A percentile compares a stretch with the other conserved stretches of the same genome.
Conservation (phyloP, 371 early-diverging fungal species). For the Mucor sp. region DNA sequence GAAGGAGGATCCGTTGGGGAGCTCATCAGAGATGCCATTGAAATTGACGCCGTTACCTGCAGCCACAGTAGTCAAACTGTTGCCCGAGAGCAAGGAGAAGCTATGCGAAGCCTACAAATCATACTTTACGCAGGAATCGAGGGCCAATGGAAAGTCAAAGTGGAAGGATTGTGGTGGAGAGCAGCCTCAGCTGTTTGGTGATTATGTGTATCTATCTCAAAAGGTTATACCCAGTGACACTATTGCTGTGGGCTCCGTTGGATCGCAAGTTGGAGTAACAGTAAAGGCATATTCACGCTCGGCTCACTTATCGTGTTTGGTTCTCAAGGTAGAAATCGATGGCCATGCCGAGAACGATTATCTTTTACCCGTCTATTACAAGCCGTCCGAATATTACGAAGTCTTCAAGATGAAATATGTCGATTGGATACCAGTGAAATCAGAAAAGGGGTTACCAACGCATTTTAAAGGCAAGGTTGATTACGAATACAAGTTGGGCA, state of each 20-base stretch:
- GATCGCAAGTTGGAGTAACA: constrained; percentile 14
- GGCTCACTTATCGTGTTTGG: neutral
- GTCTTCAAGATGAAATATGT: neutral
- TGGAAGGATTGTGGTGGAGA: constrained; percentile 22
- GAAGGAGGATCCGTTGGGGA: constrained; percentile 10
- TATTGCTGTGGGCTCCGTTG: constrained; percentile 15
- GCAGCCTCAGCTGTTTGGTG: constrained; percentile 27
- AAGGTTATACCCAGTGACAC: neutral
- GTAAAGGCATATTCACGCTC: neutral
- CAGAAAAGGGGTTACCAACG: neutral
- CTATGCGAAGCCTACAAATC: constrained; percentile 12
- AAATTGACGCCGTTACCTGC: constrained; percentile 6
- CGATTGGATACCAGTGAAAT: neutral
- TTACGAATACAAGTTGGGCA: constrained; percentile 12
- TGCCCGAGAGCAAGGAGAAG: neutral
- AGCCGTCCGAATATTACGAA: constrained; percentile 26
- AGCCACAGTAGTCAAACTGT: constrained; percentile 21
- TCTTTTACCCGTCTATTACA: constrained; percentile 28
- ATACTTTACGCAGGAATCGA: neutral
- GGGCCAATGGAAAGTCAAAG: neutral
- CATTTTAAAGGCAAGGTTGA: constrained; percentile 12
- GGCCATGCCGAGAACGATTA: neutral
- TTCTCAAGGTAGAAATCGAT: constrained; percentile 5
- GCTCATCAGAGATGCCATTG: neutral
- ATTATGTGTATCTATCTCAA: constrained; percentile 20